Conservation (phyloP, 352 stramenopile species). For the Phytopythium helicoides region DNA sequence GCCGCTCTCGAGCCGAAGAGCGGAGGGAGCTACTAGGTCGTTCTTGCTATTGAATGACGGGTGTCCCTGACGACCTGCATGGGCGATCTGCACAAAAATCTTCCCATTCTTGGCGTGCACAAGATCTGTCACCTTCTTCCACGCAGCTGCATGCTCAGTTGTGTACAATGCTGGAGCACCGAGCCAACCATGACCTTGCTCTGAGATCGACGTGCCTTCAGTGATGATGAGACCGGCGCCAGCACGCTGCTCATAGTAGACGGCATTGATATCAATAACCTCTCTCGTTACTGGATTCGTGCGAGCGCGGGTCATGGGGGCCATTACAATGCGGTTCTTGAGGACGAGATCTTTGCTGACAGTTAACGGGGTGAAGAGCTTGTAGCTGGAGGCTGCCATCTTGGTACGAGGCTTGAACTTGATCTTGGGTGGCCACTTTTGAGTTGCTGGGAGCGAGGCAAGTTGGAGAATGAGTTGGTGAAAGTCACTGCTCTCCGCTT, state of each 20-base stretch:
- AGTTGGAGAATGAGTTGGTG: too few species aligned
- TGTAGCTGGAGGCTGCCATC: constrained; percentile 9
- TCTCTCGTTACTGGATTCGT: too few species aligned
- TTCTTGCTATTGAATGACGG: constrained; percentile 20
- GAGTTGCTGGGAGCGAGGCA: too few species aligned
- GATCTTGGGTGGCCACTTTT: too few species aligned
- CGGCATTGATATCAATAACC: too few species aligned
- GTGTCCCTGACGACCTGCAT: too few species aligned
- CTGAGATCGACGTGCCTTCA: constrained; percentile 19
- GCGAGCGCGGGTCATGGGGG: constrained; percentile 28
- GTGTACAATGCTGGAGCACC: constrained; percentile 32
- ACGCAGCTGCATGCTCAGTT: constrained; percentile 20
- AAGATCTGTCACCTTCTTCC: constrained; percentile 33
- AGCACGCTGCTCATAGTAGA: constrained; percentile 63
- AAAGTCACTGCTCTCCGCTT: too few species aligned
- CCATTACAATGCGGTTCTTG: constrained; percentile 27
- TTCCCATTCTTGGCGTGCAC: too few species aligned
- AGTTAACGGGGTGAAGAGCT: constrained; percentile 21
- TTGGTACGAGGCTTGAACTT: too few species aligned
- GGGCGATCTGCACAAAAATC: too few species aligned
- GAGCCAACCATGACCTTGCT: constrained; percentile 11
- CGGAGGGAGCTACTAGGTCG: constrained; percentile 9
- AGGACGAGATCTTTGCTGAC: constrained; percentile 15
- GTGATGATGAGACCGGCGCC: too few species aligned
- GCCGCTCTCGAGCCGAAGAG: too few species aligned